Conservation (phyloP, 306 rosid genomes). For the Cucurbita pepo region DNA sequence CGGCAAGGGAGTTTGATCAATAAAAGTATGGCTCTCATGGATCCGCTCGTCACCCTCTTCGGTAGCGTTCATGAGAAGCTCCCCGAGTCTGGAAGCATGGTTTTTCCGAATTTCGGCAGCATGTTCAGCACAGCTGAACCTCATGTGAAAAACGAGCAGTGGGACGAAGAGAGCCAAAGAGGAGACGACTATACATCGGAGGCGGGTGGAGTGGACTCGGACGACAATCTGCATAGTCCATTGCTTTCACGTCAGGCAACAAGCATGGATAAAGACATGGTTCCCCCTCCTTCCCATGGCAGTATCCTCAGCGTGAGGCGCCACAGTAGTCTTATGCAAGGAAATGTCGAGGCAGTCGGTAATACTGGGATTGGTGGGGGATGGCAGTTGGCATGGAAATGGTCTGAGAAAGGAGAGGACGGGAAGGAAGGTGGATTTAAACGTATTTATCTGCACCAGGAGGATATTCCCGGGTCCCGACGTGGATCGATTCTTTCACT, state of each 20-base stretch:
- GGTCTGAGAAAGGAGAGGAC: conserved; percentile 61
- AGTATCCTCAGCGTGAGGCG: conserved; percentile 56
- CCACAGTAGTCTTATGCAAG: conserved; percentile 71
- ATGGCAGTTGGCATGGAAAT: conserved; percentile 94
- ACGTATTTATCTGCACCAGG: conserved; percentile 73
- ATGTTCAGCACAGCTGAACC: conserved; percentile 71
- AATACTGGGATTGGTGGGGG: conserved; percentile 89
- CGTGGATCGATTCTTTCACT: conserved; percentile 64
- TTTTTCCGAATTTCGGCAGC: conserved; percentile 70
- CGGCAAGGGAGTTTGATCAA: conserved; percentile 81
- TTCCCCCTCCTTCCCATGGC: conserved; percentile 62
- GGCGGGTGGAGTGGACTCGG: conserved; percentile 49
- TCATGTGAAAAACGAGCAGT: conserved; percentile 34
- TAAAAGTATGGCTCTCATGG: conserved; percentile 45
- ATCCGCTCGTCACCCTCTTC: conserved; percentile 64
- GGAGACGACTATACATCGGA: conserved; percentile 58
- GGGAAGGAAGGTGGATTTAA: conserved; percentile 66
- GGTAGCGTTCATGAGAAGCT: conserved; percentile 69
- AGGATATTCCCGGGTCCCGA: conserved; percentile 50
- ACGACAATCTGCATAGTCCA: conserved; percentile 76
- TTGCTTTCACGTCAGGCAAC: conserved; percentile 78
- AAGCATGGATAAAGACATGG: conserved; percentile 61
- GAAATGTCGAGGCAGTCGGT: conserved; percentile 47
- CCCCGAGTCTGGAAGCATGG: conserved; percentile 46
- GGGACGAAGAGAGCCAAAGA: conserved; percentile 83